A percentile compares a stretch with the other conserved stretches of the same genome.
Evolutionary conservation across 305 asterid species (phyloP).

Genomic region (Fraxinus angustifolia): DNA sequence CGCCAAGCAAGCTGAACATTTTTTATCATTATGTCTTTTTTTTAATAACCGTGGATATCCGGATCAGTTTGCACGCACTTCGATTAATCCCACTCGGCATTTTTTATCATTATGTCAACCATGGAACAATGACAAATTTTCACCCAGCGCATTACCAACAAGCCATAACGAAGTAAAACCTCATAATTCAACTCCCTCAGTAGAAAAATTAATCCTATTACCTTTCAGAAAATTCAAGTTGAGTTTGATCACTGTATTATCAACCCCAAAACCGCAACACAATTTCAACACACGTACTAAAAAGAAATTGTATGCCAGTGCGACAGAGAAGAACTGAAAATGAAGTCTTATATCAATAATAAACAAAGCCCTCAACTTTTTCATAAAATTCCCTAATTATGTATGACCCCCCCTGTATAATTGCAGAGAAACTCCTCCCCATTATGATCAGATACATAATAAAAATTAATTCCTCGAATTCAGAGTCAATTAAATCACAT

Average conservation of each 20-base stretch:
- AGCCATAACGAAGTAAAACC: not conserved
- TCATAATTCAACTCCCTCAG: not conserved
- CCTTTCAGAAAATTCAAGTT: not conserved
- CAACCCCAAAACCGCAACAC: not conserved
- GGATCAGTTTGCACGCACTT: too few relatives aligned
- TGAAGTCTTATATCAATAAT: too few relatives aligned
- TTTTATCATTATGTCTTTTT: not conserved
- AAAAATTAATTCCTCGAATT: not conserved
- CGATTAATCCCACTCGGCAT: too few relatives aligned
- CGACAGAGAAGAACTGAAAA: too few relatives aligned
- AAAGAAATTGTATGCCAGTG: not conserved
- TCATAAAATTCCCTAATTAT: too few relatives aligned
- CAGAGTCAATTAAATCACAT: slow-evolving; percentile 1
- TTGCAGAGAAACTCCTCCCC: not conserved
- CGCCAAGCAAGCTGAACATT: not conserved
- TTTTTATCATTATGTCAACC: not conserved
- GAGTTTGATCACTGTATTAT: not conserved
- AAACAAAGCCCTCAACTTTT: too few relatives aligned
- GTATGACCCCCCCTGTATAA: too few relatives aligned
- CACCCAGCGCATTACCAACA: not conserved
- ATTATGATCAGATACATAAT: slow-evolving; percentile 2
- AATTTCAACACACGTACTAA: not conserved
- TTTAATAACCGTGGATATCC: too few relatives aligned
- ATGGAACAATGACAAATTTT: not conserved
- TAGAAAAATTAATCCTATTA: not conserved